Evolutionary conservation across 2,329 filamentous ascomycete species (phyloP).

Genomic region (Botrytis paeoniae): DNA sequence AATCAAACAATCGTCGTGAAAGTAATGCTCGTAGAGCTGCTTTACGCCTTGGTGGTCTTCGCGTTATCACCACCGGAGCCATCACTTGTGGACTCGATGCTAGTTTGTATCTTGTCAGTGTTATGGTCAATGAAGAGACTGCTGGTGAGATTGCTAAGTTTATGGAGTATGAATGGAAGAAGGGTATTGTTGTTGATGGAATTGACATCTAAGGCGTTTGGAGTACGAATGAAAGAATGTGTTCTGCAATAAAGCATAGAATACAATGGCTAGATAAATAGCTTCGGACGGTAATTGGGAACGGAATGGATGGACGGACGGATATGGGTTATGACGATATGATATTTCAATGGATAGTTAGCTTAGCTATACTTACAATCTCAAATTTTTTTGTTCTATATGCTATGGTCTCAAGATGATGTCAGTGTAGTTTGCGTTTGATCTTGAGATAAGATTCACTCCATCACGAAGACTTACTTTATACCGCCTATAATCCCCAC

Average conservation of each 20-base stretch:
- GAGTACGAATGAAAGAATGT: constrained; percentile 21
- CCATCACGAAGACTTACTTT: background rate
- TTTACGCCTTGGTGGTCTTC: constrained; percentile 52
- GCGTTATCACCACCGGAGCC: constrained; percentile 78
- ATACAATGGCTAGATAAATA: constrained; percentile 21
- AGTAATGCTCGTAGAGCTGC: constrained; percentile 76
- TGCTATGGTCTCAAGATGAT: background rate
- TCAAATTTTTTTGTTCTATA: constrained; percentile 9
- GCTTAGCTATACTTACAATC: constrained; percentile 38
- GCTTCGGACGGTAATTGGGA: constrained; percentile 11
- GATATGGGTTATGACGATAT: constrained; percentile 10
- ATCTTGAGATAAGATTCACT: background rate
- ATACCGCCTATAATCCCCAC: background rate
- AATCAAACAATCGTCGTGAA: constrained; percentile 71
- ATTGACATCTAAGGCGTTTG: constrained; percentile 66
- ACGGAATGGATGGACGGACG: constrained; percentile 3
- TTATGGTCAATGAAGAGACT: constrained; percentile 72
- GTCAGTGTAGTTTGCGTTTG: background rate
- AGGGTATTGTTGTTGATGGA: constrained; percentile 80
- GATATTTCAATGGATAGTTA: constrained; percentile 1
- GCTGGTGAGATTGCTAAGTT: constrained; percentile 71
- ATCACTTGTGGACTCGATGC: constrained; percentile 80
- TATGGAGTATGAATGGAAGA: constrained; percentile 82
- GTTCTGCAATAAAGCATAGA: constrained; percentile 22
- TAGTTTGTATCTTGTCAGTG: constrained; percentile 78